Percentiles rank a stretch among this genome's conserved stretches.
Conservation (phyloP, 345 rosid species). For the Theobroma cacao region DNA sequence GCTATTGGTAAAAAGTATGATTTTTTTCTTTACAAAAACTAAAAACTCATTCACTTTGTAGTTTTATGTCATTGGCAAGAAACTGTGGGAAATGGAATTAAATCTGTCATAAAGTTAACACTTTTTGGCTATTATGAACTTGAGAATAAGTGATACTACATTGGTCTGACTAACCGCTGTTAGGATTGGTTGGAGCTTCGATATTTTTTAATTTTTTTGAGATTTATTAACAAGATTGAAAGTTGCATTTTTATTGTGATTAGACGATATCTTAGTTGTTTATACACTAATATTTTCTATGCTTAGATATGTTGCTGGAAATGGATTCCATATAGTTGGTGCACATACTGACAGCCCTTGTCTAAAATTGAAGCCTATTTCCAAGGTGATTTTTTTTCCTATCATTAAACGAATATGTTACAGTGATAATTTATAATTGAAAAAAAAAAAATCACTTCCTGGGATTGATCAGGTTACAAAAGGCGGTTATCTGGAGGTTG, state of each 20-base stretch:
- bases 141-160: background rate
- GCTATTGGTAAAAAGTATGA: conserved; percentile 81
- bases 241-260: background rate
- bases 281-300: conserved; percentile 5
- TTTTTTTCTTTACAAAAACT: background rate
- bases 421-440: background rate
- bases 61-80: background rate
- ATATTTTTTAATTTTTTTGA: no score
- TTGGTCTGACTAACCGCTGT: no score
- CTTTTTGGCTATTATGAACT: background rate
- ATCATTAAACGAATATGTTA: background rate
- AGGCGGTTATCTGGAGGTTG: conserved; percentile 85
- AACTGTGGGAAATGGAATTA: background rate
- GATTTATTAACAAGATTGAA: background rate
- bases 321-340: conserved; percentile 82
- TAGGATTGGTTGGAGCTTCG: no score
- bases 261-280: background rate
- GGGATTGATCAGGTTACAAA: conserved; percentile 53
- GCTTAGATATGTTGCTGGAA: conserved; percentile 83
- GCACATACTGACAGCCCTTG: conserved; percentile 99
- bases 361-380: conserved; percentile 83
- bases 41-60: background rate
- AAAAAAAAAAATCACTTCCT: background rate
- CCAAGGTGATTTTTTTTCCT: conserved; percentile 49
- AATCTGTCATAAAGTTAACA: background rate